These are phyloP conservation scores for Blastobotrys terrestris DNA, from an alignment of 805 yeast genomes.

Conservation along the genomic window DNA sequence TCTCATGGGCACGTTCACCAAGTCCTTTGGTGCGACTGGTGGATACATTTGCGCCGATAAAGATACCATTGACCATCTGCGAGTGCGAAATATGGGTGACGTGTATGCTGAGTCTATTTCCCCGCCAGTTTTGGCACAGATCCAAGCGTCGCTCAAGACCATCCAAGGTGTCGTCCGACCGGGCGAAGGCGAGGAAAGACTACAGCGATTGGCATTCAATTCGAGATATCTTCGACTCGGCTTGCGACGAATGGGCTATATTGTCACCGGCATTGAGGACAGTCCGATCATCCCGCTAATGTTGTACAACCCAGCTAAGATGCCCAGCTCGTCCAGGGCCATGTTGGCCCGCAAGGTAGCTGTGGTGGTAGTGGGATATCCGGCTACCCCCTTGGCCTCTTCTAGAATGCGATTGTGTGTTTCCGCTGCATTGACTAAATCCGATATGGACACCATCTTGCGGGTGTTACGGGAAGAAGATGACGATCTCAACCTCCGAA, in stretches of 20 bases:
- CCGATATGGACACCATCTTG: conserved; percentile 79
- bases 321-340: conserved; percentile 87
- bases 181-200: conserved; percentile 87
- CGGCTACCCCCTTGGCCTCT: conserved; percentile 89
- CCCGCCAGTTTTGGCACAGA: conserved; percentile 90
- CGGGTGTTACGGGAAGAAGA: conserved; percentile 72
- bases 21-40: conserved; percentile 98
- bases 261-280: conserved; percentile 91
- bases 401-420: conserved; percentile 92
- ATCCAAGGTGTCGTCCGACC: conserved; percentile 80
- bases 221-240: conserved; percentile 90
- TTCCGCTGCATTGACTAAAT: conserved; percentile 85
- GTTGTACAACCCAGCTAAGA: conserved; percentile 83
- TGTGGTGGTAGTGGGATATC: conserved; percentile 94
- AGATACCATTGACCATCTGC: conserved; percentile 63
- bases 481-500: conserved; percentile 63
- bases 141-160: conserved; percentile 68
- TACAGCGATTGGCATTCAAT: conserved; percentile 91
- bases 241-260: conserved; percentile 85
- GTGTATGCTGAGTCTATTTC: conserved; percentile 79
- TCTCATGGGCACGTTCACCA: conserved; percentile 96
- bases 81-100: conserved; percentile 65
- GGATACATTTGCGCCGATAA: conserved; percentile 86
- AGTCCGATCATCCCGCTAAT: conserved; percentile 92
- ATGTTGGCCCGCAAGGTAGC: conserved; percentile 78